Evolutionary conservation across 2,329 filamentous ascomycete species (phyloP), one percentile per base, ranked within the genome.

Genomic region (Hymenotorrendiella dingleyae): DNA sequence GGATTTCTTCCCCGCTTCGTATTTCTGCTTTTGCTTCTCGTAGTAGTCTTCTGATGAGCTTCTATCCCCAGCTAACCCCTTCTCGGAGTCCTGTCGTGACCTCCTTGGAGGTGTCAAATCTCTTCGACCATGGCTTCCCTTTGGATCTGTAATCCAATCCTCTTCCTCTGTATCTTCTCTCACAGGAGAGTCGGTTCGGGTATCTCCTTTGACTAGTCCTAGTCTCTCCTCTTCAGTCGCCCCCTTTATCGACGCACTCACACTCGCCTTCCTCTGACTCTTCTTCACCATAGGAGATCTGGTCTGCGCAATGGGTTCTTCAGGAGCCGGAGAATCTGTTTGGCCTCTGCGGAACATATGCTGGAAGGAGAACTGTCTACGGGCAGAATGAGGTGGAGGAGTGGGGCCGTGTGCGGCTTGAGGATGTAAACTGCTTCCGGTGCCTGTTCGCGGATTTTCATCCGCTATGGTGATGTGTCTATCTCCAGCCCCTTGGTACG

Each of bases 341-440:
- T 44, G 42, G 1, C 47, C 47, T 42, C 56, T 58, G 23, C 53
- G 33, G 34, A 96, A 93, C 40, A 95, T 80, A 52, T 85, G 88
- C 52, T 90, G 84, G 71, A 97, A 97, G 14, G 86, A 94, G 66
- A 97, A 98, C 60, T 95, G 87, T 47, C 91, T 76, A 52, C 71
- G 76, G 9, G 84, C 78, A 22, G 69, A 68, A 42, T 74, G 77
- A 3, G 73, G 79, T 4, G 80, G 80, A 1, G 82, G 81, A 3
- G 58, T 62, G 0, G 82, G 82, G 1, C 65, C 67, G n/a, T n/a
- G n/a, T 10, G 73, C 45, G 3, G 40, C 33, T 3, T 42, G 27
- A 4, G 54, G 52, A 34, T 57, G 48, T 1, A 55, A 28, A 40
- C 42, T 55, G 14, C 49, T 48, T 17, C 45, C 50, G 22, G 50